These are phyloP conservation scores for Exophiala dermatitidis DNA, from an alignment of 2,329 filamentous ascomycete genomes.

Conservation along the genomic window DNA sequence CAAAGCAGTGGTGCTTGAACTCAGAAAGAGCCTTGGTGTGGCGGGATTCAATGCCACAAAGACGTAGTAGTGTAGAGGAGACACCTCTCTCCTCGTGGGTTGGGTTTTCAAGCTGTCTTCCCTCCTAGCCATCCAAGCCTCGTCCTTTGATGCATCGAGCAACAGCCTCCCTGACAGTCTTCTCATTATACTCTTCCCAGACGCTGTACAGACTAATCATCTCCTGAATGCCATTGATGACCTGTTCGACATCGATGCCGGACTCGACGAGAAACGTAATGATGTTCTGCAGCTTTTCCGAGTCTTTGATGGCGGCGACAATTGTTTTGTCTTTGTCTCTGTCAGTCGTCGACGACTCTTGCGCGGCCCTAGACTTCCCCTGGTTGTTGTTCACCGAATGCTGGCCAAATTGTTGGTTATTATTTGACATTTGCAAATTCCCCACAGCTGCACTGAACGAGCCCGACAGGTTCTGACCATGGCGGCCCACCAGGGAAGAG, in stretches of 20 bases:
- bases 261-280: slow-evolving; percentile 80
- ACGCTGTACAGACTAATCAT: slow-evolving; percentile 81
- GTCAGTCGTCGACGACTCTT: too few species aligned
- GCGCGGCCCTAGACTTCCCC: too few species aligned
- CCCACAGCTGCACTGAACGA: slow-evolving; percentile 29
- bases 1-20: slow-evolving; percentile 22
- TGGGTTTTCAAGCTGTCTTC: not conserved
- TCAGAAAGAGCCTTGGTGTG: slow-evolving; percentile 22
- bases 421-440: slow-evolving; percentile 19
- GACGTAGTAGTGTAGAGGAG: not conserved
- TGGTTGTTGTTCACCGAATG: not conserved
- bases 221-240: slow-evolving; percentile 86
- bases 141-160: slow-evolving; percentile 55
- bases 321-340: slow-evolving; percentile 14
- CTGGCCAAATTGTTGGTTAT: not conserved
- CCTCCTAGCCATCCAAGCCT: slow-evolving; percentile 48
- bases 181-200: slow-evolving; percentile 60
- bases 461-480: slow-evolving; percentile 27
- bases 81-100: too few species aligned
- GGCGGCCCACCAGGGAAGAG: slow-evolving; percentile 20
- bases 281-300: slow-evolving; percentile 59
- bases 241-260: slow-evolving; percentile 71
- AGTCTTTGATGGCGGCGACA: slow-evolving; percentile 27
- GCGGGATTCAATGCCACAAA: slow-evolving; percentile 6
- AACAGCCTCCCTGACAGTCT: slow-evolving; percentile 57